Conservation (phyloP, 2,329 filamentous ascomycete genomes). For the Paecilomyces niveus region DNA sequence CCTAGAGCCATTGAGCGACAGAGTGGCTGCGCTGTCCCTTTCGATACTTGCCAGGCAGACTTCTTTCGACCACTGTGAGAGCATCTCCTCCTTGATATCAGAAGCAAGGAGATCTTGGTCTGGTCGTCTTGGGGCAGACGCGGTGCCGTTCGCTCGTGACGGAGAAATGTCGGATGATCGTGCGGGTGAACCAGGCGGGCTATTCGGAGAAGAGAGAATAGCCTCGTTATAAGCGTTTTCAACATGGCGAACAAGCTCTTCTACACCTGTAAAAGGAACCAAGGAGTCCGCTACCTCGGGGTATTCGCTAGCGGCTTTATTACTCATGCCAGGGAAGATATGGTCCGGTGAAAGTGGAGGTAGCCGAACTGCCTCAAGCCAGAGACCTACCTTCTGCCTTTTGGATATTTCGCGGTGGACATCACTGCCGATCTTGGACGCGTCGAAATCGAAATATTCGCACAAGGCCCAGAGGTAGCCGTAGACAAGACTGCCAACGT, state of each 20-base stretch:
- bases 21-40: slow-evolving; percentile 59
- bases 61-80: slow-evolving; percentile 74
- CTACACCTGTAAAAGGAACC: slow-evolving; percentile 64
- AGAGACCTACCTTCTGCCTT: slow-evolving; percentile 66
- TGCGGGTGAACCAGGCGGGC: slow-evolving; percentile 63
- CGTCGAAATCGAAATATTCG: slow-evolving; percentile 70
- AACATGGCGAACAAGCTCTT: slow-evolving; percentile 66
- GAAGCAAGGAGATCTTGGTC: slow-evolving; percentile 55
- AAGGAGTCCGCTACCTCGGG: slow-evolving; percentile 45
- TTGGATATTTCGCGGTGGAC: slow-evolving; percentile 71
- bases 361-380: slow-evolving; percentile 67
- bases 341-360: slow-evolving; percentile 60
- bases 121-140: slow-evolving; percentile 25
- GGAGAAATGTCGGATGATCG: slow-evolving; percentile 58
- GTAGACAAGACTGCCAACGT: slow-evolving; percentile 75
- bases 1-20: slow-evolving; percentile 69
- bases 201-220: slow-evolving; percentile 57
- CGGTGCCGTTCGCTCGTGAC: slow-evolving; percentile 41
- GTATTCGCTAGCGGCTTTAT: slow-evolving; percentile 29
- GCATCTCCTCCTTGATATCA: slow-evolving; percentile 66
- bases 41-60: slow-evolving; percentile 61
- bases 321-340: slow-evolving; percentile 48
- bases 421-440: slow-evolving; percentile 59
- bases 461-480: slow-evolving; percentile 80
- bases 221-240: slow-evolving; percentile 62